phyloP scores from a whole-genome alignment of 352 stramenopile species.

The Nothophytophthora sp. region DNA sequence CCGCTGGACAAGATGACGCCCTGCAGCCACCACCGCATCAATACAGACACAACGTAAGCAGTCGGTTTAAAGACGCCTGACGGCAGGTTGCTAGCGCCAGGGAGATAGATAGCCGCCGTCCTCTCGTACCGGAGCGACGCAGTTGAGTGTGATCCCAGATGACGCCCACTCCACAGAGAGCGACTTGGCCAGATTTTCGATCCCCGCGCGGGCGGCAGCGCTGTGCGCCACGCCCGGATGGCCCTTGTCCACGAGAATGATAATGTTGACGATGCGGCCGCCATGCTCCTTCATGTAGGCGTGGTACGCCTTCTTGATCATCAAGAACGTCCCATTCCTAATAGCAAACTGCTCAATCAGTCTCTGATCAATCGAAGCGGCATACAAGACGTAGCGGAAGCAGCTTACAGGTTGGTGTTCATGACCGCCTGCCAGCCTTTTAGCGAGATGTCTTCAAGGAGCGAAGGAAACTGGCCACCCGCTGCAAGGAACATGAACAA shows the following conservation, averaged over 20 bases:
- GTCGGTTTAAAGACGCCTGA: not conserved
- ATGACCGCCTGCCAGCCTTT: constrained; percentile 92
- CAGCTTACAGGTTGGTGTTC: constrained; percentile 83
- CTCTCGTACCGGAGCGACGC: constrained; percentile 71
- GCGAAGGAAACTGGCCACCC: constrained; percentile 90
- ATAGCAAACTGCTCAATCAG: not conserved
- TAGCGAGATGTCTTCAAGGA: constrained; percentile 84
- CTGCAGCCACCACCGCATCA: constrained; percentile 14
- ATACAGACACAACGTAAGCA: constrained; percentile 1
- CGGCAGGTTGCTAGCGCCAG: not conserved
- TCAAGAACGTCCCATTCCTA: constrained; percentile 82
- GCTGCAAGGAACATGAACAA: constrained; percentile 27
- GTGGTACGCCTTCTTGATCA: constrained; percentile 92
- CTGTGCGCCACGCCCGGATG: constrained; percentile 89
- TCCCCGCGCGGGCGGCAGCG: constrained; percentile 80
- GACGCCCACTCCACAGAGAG: constrained; percentile 93
- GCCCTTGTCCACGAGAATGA: constrained; percentile 92
- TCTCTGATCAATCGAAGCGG: not conserved
- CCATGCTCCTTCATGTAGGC: constrained; percentile 94
- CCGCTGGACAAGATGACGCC: constrained; percentile 67
- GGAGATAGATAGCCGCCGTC: not conserved
- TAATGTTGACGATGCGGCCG: constrained; percentile 96
- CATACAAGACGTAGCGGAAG: not conserved
- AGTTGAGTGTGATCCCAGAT: constrained; percentile 91
- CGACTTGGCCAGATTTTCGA: constrained; percentile 94